These are phyloP conservation scores for Elymus sibiricus DNA, from an alignment of 176 grass and related monocot genomes.

Conservation along the genomic window DNA sequence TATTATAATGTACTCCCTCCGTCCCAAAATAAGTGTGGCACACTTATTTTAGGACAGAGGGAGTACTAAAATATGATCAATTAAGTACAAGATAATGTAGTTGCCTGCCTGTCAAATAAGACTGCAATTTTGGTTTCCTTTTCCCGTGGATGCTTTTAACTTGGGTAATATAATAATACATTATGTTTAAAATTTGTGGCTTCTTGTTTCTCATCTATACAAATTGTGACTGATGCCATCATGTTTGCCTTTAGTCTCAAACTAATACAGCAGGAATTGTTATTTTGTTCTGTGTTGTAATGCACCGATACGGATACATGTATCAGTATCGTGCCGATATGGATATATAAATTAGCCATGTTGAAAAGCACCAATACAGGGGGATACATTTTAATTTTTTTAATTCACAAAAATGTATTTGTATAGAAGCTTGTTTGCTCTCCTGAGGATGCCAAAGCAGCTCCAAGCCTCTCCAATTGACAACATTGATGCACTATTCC, in stretches of 20 bases:
- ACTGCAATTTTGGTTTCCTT: neutral
- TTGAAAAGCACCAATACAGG: no score
- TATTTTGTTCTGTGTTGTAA: neutral
- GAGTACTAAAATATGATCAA: neutral
- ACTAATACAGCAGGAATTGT: neutral
- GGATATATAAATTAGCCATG: no score
- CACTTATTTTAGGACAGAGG: no score
- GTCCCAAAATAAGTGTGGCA: no score
- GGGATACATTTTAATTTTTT: no score
- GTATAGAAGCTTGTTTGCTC: no score
- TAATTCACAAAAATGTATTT: no score
- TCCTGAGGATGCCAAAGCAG: no score
- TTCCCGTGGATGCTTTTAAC: neutral
- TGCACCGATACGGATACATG: no score
- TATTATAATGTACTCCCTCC: constrained; percentile 2
- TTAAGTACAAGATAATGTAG: neutral
- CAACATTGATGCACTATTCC: no score
- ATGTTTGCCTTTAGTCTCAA: neutral
- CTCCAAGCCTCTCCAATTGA: no score
- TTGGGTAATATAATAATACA: neutral
- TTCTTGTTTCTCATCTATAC: neutral
- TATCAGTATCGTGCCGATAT: no score
- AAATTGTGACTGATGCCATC: neutral
- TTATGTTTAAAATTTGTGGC: neutral
- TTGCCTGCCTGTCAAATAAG: neutral